These are phyloP conservation scores for Tuber magnatum DNA, from an alignment of 495 filamentous ascomycete species.

Conservation along the genomic window DNA sequence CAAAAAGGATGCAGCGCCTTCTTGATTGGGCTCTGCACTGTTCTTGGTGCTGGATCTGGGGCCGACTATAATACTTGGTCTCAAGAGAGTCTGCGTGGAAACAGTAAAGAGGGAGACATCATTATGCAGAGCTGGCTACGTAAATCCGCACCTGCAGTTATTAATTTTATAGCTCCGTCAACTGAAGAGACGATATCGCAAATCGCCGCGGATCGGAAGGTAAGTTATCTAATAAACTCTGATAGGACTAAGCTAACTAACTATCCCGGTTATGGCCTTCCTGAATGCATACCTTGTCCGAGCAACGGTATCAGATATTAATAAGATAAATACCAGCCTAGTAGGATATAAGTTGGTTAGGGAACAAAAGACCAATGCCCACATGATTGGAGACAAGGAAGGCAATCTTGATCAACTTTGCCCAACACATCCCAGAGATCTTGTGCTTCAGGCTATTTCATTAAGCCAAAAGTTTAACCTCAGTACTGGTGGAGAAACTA, in stretches of 20 bases:
- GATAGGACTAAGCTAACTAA: not conserved
- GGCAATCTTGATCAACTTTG: not conserved
- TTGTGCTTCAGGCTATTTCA: not conserved
- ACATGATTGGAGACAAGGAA: not conserved
- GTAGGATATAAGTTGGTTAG: not conserved
- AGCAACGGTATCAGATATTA: not conserved
- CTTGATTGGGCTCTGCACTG: too few relatives aligned
- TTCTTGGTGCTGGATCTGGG: not conserved
- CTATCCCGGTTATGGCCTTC: not conserved
- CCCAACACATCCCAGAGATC: not conserved
- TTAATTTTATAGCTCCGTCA: not conserved
- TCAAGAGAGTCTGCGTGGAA: not conserved
- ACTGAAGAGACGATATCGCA: not conserved
- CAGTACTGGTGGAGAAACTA: not conserved
- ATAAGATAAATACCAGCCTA: not conserved
- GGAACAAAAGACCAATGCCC: not conserved
- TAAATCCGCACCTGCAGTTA: not conserved
- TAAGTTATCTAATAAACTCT: not conserved
- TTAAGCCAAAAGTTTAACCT: not conserved
- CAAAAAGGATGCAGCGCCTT: too few relatives aligned
- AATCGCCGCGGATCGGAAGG: not conserved
- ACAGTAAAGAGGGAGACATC: not conserved
- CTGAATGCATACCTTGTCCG: not conserved
- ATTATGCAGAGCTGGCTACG: not conserved
- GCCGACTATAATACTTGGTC: not conserved